Percentiles rank a stretch among this genome's conserved stretches.
These are phyloP conservation scores for Zygoascus biomembranicola DNA, from an alignment of 805 yeast genomes.

Conservation along the genomic window DNA sequence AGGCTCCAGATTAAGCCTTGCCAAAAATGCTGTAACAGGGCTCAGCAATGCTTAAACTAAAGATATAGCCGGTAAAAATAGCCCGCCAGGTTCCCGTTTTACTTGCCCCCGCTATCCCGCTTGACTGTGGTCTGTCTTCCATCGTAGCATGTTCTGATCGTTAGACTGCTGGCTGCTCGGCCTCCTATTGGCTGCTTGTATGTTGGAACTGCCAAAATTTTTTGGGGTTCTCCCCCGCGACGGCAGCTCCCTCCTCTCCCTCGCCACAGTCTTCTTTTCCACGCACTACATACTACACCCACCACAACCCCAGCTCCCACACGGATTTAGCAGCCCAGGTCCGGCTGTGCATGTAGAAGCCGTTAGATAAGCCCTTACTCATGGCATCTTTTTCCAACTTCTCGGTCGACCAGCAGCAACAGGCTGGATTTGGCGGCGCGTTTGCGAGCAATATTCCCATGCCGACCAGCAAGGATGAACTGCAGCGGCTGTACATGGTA, in stretches of 20 bases:
- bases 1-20: not conserved
- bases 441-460: slow-evolving; percentile 1
- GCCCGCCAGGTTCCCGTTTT: not conserved
- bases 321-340: not conserved
- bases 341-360: not conserved
- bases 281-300: not conserved
- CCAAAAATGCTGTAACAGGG: not conserved
- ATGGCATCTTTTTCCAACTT: not conserved
- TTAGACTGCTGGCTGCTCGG: not conserved
- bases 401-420: not conserved
- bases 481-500: slow-evolving; percentile 17
- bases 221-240: no score
- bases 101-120: not conserved
- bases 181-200: not conserved
- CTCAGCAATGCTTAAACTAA: not conserved
- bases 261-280: not conserved
- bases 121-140: no score
- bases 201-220: not conserved
- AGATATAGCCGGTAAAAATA: not conserved
- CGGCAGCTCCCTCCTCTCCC: not conserved
- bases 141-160: not conserved
- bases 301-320: not conserved
- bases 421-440: not conserved
- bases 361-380: not conserved
- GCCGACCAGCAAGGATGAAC: slow-evolving; percentile 22